Evolutionary conservation across 2,329 filamentous ascomycete genomes (phyloP).

Genomic region (Beauveria brongniartii): DNA sequence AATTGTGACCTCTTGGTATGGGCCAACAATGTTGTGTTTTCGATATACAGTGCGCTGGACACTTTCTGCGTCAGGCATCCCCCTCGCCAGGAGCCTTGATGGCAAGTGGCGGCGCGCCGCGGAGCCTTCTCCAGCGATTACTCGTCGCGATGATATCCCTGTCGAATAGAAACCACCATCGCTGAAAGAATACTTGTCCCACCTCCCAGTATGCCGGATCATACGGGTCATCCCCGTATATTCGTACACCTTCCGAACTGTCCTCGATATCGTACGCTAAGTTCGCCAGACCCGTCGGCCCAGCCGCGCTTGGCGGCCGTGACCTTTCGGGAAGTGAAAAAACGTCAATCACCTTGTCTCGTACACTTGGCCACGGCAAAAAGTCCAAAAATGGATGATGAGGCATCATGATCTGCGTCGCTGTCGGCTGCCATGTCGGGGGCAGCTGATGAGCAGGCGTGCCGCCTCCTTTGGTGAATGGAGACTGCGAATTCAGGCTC

Average conservation of each 20-base stretch:
- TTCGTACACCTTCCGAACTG: conserved; percentile 38
- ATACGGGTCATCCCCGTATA: conserved; percentile 43
- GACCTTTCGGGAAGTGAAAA: conserved; percentile 39
- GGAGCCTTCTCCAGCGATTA: conserved; percentile 40
- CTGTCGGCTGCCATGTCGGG: conserved; percentile 40
- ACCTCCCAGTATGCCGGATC: conserved; percentile 46
- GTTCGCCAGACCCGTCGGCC: conserved; percentile 39
- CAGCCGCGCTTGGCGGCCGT: conserved; percentile 38
- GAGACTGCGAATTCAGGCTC: conserved; percentile 37
- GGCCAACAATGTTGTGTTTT: background rate
- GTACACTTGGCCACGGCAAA: conserved; percentile 47
- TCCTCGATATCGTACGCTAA: conserved; percentile 52
- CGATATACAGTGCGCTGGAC: background rate
- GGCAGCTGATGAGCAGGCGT: conserved; percentile 33
- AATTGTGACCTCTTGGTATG: too few relatives aligned
- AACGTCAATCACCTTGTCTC: conserved; percentile 44
- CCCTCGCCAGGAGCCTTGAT: background rate
- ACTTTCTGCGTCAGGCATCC: background rate
- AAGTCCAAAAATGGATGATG: conserved; percentile 52
- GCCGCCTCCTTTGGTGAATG: conserved; percentile 30
- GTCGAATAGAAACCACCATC: conserved; percentile 56
- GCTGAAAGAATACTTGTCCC: conserved; percentile 47
- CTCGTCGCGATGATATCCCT: conserved; percentile 42
- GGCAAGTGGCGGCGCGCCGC: conserved; percentile 32
- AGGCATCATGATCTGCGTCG: conserved; percentile 38